Evolutionary conservation across 164 flowering plant species (phyloP).

Genomic region (Dillenia suffruticosa): DNA sequence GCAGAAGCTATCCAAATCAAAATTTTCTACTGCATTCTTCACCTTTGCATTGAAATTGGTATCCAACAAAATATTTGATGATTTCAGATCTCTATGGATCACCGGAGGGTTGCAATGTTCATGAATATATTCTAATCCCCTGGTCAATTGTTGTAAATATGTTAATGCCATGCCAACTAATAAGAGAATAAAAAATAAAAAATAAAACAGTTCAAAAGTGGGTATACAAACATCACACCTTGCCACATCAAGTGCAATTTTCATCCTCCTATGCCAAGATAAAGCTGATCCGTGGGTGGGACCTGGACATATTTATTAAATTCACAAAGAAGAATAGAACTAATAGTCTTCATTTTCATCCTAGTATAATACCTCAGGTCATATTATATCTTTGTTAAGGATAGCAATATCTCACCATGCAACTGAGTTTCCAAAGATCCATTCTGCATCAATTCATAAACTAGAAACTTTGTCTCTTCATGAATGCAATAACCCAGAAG

Average conservation of each 20-base stretch:
- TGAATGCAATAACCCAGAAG: slow-evolving; percentile 66
- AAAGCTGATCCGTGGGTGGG: slow-evolving; percentile 70
- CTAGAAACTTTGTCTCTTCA: slow-evolving; percentile 55
- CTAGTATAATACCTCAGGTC: background rate
- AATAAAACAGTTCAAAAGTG: background rate
- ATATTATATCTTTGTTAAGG: background rate
- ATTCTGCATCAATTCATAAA: slow-evolving; percentile 88
- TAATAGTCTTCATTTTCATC: background rate
- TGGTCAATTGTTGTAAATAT: slow-evolving; percentile 29
- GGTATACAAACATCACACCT: slow-evolving; percentile 38
- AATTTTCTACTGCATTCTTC: slow-evolving; percentile 4
- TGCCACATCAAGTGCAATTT: slow-evolving; percentile 90
- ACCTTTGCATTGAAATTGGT: slow-evolving; percentile 93
- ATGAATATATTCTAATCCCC: slow-evolving; percentile 93
- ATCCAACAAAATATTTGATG: slow-evolving; percentile 93
- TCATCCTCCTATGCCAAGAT: slow-evolving; percentile 85
- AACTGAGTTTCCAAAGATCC: slow-evolving; percentile 80
- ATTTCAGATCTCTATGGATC: slow-evolving; percentile 96
- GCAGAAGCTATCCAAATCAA: background rate
- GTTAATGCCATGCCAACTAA: background rate
- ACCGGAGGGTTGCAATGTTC: slow-evolving; percentile 87
- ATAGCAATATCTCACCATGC: slow-evolving; percentile 53
- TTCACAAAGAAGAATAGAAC: background rate
- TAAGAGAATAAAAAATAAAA: background rate
- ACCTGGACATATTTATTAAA: slow-evolving; percentile 37